Base-by-base conservation (phyloP, 2,329 filamentous ascomycete species). In the Pseudogymnoascus sp. region DNA sequence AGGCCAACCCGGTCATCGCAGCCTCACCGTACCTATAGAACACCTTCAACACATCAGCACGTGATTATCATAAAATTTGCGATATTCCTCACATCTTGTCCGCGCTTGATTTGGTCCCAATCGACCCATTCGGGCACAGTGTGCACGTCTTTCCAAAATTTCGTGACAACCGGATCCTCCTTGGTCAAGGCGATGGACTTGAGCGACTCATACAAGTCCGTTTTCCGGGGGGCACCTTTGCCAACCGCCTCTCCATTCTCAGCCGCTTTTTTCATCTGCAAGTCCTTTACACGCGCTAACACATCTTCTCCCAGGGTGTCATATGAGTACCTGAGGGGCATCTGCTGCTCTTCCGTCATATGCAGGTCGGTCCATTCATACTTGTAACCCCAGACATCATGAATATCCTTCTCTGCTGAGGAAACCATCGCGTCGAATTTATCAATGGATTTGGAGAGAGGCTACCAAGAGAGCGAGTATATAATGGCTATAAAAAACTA, bases 361-460 rank as follows among this genome's bases (percentile, higher is more conserved):
- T 92, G 89, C 5, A 84, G 74, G 6, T 80, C 71, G 0, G 88
- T 88, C 79, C 87, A 86, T 66, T 85, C 80, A 71, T 91, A 90
- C 7, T 79, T 80, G 69, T 89, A 81, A 21, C 82, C 86, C 84
- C 86, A 90, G 66, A 52, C 23, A 52, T 52, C 45, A 16, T 52
- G 45, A 25, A 52, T 31, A 6, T 52, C 45, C 23, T 28, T 28
- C 9, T 52, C 25, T 8, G 25, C 2, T 11, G 23, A 25, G 2
- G 40, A 14, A 25, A n/a, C 14, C 45, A 52, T 52, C 12, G 25
- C 31, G n/a, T 31, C 23, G 5, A 52, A 16, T 52, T 52, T 52
- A 31, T 52, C 5, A n/a, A 18, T 52, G 23, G 21, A 31, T 52
- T 45, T 25, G 21, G 14, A 31, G 14, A 16, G 21, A 11, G 14